Percentiles rank a stretch among this genome's conserved stretches.
Evolutionary conservation across 2,329 filamentous ascomycete genomes (phyloP).

Genomic region (Xylariomycetidae sp.): DNA sequence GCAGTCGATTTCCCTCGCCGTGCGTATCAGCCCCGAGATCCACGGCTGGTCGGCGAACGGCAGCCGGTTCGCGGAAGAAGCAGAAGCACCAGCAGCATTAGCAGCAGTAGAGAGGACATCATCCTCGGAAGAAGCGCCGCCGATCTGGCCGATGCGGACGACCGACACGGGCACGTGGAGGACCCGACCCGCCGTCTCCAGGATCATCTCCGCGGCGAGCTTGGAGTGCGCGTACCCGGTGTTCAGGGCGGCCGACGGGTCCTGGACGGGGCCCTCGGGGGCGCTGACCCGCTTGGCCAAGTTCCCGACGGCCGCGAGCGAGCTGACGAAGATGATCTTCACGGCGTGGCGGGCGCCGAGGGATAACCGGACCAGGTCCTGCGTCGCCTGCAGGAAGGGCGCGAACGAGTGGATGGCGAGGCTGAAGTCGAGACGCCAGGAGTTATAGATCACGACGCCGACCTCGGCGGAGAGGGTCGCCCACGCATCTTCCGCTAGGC

Average conservation of each 20-base stretch:
- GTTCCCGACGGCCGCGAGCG: slow-evolving; percentile 10
- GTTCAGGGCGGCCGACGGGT: slow-evolving; percentile 5
- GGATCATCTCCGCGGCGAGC: slow-evolving; percentile 12
- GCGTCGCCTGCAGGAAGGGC: slow-evolving; percentile 10
- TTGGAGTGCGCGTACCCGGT: slow-evolving; percentile 17
- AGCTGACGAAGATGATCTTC: slow-evolving; percentile 23
- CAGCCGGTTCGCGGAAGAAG: not conserved
- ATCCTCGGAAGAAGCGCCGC: too few species aligned
- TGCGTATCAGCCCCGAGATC: slow-evolving; percentile 12
- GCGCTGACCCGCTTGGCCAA: slow-evolving; percentile 5
- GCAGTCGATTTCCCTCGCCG: slow-evolving; percentile 6
- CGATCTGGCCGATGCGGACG: slow-evolving; percentile 14
- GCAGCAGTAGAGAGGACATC: too few species aligned
- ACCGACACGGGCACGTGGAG: slow-evolving; percentile 8
- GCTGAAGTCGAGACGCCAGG: slow-evolving; percentile 20
- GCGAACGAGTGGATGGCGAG: slow-evolving; percentile 15
- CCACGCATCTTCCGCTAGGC: slow-evolving; percentile 4
- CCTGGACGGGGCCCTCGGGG: slow-evolving; percentile 12
- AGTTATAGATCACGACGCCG: slow-evolving; percentile 16
- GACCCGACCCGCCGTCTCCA: slow-evolving; percentile 4
- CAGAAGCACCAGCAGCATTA: too few species aligned
- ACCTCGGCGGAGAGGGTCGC: slow-evolving; percentile 4
- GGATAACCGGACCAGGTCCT: slow-evolving; percentile 14
- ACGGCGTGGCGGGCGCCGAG: slow-evolving; percentile 1
- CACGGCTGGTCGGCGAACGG: slow-evolving; percentile 13